Evolutionary conservation across 768 basidiomycete species (phyloP).

Genomic region (Psilocybe subaeruginosa): DNA sequence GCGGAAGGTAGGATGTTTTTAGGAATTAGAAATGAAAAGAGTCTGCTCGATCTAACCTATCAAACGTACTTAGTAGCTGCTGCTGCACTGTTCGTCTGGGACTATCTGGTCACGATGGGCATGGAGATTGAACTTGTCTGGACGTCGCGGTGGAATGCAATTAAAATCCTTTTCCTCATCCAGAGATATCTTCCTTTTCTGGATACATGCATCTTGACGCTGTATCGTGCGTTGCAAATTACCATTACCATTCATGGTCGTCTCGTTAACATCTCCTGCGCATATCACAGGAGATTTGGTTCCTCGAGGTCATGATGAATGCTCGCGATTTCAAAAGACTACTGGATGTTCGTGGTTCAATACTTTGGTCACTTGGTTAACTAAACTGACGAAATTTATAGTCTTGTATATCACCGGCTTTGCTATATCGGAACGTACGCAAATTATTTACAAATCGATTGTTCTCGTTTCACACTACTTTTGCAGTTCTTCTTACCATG

Average conservation of each 20-base stretch:
- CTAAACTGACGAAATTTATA: background rate
- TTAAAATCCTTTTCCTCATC: slow-evolving; percentile 16
- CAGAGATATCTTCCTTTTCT: slow-evolving; percentile 17
- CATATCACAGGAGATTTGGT: slow-evolving; percentile 8
- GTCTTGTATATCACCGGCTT: slow-evolving; percentile 14
- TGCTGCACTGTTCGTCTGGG: slow-evolving; percentile 13
- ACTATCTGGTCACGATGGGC: slow-evolving; percentile 15
- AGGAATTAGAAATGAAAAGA: background rate
- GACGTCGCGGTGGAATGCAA: slow-evolving; percentile 13
- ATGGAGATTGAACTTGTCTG: slow-evolving; percentile 15
- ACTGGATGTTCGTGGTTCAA: slow-evolving; percentile 9
- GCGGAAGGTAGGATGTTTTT: background rate
- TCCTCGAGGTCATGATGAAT: slow-evolving; percentile 1
- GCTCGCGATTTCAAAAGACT: background rate
- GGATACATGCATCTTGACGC: slow-evolving; percentile 11
- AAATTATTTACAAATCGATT: background rate
- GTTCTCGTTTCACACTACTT: background rate
- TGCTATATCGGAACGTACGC: slow-evolving; percentile 11
- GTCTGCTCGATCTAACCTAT: background rate
- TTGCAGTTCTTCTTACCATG: slow-evolving; percentile 13
- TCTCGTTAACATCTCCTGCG: background rate
- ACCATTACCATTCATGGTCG: background rate
- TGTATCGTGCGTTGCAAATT: slow-evolving; percentile 12
- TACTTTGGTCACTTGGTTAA: background rate
- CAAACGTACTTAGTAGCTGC: slow-evolving; percentile 12